Evolutionary conservation across 495 filamentous ascomycete species (phyloP).

Genomic region (Penicillium taxi): DNA sequence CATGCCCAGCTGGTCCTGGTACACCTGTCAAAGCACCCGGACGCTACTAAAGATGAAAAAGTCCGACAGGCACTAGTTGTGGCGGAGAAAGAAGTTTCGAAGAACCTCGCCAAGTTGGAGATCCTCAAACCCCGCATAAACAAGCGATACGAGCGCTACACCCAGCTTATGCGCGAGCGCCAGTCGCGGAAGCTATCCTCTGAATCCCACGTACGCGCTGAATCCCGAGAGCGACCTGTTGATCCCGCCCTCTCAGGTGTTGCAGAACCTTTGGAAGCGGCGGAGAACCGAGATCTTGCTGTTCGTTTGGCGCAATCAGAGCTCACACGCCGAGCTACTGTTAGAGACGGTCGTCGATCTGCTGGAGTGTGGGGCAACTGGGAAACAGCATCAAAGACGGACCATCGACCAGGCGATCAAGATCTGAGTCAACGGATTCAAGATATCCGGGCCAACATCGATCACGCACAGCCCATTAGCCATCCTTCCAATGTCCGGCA

Average conservation of each 20-base stretch:
- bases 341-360: slow-evolving; percentile 45
- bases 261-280: slow-evolving; percentile 54
- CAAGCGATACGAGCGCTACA: slow-evolving; percentile 54
- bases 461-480: slow-evolving; percentile 13
- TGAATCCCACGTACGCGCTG: slow-evolving; percentile 7
- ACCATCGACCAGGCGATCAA: slow-evolving; percentile 19
- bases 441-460: slow-evolving; percentile 32
- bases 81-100: slow-evolving; percentile 47
- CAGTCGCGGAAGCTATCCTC: slow-evolving; percentile 27
- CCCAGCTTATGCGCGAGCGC: slow-evolving; percentile 45
- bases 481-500: slow-evolving; percentile 6
- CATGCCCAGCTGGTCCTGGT: slow-evolving; percentile 65
- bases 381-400: slow-evolving; percentile 33
- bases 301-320: slow-evolving; percentile 70
- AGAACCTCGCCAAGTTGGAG: slow-evolving; percentile 53
- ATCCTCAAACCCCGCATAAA: slow-evolving; percentile 58
- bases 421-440: slow-evolving; percentile 44
- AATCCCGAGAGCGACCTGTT: slow-evolving; percentile 14
- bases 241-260: slow-evolving; percentile 36
- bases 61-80: slow-evolving; percentile 40
- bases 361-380: slow-evolving; percentile 60
- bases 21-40: slow-evolving; percentile 53
- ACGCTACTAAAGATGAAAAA: slow-evolving; percentile 36
- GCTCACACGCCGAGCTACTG: slow-evolving; percentile 58
- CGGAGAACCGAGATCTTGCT: slow-evolving; percentile 65